Conservation (phyloP, 2,329 filamentous ascomycete genomes). For the Aureobasidium sp. region DNA sequence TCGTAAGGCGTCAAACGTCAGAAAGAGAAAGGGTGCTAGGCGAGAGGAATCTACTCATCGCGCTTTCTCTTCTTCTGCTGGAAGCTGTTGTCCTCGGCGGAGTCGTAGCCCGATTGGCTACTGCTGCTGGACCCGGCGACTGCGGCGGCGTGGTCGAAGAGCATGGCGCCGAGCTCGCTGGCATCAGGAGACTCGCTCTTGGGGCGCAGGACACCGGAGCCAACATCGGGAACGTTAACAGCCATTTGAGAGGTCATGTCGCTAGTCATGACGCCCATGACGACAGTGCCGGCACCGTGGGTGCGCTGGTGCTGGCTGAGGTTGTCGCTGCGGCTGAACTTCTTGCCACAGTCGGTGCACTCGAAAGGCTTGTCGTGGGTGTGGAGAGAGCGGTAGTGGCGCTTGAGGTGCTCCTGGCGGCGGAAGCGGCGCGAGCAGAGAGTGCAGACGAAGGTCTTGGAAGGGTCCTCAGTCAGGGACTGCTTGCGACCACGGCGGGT, state of each 20-base stretch:
- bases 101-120: constrained; percentile 24
- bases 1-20: constrained; percentile 5
- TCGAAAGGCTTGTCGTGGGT: constrained; percentile 98
- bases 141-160: constrained; percentile 67
- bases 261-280: constrained; percentile 67
- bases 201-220: constrained; percentile 23
- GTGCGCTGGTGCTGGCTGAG: constrained; percentile 92
- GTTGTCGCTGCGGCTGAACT: constrained; percentile 97
- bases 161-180: constrained; percentile 61
- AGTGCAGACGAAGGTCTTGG: constrained; percentile 96
- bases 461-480: constrained; percentile 92
- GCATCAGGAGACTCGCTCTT: constrained; percentile 44
- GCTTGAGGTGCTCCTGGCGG: constrained; percentile 96
- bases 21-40: constrained; percentile 1
- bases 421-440: constrained; percentile 96
- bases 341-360: constrained; percentile 97
- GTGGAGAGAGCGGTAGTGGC: constrained; percentile 96
- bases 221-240: constrained; percentile 27
- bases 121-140: constrained; percentile 55
- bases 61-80: constrained; percentile 36
- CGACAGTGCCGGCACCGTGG: constrained; percentile 79
- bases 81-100: constrained; percentile 22
- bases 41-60: constrained; percentile 27
- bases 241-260: constrained; percentile 21
- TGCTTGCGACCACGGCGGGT: constrained; percentile 97